Base-by-base conservation (phyloP, 2,329 filamentous ascomycete species). In the Penicillium sp. region DNA sequence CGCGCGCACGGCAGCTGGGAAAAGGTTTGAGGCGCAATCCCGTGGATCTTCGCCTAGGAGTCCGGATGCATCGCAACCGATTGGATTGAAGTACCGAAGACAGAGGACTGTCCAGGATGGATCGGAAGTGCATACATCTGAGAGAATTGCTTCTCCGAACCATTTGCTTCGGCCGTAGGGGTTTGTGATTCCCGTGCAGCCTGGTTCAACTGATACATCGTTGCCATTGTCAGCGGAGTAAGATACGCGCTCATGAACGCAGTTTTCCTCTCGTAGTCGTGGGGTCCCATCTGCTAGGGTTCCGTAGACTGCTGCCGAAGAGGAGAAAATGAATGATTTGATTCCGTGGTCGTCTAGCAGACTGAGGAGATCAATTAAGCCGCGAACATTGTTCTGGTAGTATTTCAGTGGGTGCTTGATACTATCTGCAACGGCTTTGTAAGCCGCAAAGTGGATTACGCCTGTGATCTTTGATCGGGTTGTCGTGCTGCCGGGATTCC, bases 301-400 rank as follows among this genome's bases (percentile, higher is more conserved):
- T n/a, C 50, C 50, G 50, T 52, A 52, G 14, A 52, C 50, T 19
- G 37, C 39, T 25, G 50, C 50, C 4, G 50, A 52, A 2, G 50
- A 52, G 27, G 50, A 52, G n/a, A 52, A 52, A n/a, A 52, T 52
- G 14, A 52, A 52, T 2, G 50, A 52, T 19, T 52, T 52, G 50
- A 52, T 52, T 13, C 19, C 27, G 14, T 52, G 39, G 5, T 44
- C 50, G 10, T 45, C 50, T 16, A 52, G 50, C 13, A 52, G 39
- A 33, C 37, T 44, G 8, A 52, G 37, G 3, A 52, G 50, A n/a
- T 52, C 50, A 26, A 52, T 52, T 7, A 52, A 14, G 3, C 50
- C 50, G n/a, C 39, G 37, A 11, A 52, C 50, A 16, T 52, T 52
- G 21, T 52, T 52, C 39, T 45, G 50, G 11, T 52, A 52, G 19